phyloP scores from a whole-genome alignment of 805 yeast genomes.

The Metschnikowia dekortorum region DNA sequence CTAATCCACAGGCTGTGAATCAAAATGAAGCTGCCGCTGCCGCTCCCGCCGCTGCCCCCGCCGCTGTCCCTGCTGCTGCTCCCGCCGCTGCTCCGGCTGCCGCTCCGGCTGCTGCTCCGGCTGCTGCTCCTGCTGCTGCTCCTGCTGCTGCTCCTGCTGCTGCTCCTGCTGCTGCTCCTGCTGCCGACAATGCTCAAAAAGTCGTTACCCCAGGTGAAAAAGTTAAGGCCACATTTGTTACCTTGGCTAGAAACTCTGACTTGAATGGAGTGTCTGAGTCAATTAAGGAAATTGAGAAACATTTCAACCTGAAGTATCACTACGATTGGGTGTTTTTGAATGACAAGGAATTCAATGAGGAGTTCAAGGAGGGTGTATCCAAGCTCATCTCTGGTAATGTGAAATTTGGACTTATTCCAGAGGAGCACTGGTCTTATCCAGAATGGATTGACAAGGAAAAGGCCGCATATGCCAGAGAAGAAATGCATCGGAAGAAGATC shows the following conservation, averaged over 20 bases:
- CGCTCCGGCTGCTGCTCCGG: background rate
- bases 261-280: conserved; percentile 13
- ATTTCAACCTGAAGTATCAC: conserved; percentile 20
- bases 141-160: conserved; percentile 9
- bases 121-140: background rate
- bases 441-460: conserved; percentile 19
- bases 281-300: conserved; percentile 20
- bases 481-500: conserved; percentile 23
- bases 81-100: conserved; percentile 1
- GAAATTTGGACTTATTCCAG: conserved; percentile 18
- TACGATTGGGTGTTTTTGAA: conserved; percentile 27
- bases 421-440: conserved; percentile 20
- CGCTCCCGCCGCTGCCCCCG: background rate
- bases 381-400: conserved; percentile 20
- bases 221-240: conserved; percentile 60
- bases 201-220: conserved; percentile 19
- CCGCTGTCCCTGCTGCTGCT: conserved; percentile 9
- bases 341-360: conserved; percentile 21
- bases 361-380: conserved; percentile 16
- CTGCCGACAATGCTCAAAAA: background rate
- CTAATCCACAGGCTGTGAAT: background rate
- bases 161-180: conserved; percentile 6
- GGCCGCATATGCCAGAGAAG: conserved; percentile 25
- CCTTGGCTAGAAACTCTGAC: conserved; percentile 16
- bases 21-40: background rate